These are phyloP conservation scores for Fimicolochytrium jonesii DNA, from an alignment of 192 early-diverging fungal species.

Conservation along the genomic window DNA sequence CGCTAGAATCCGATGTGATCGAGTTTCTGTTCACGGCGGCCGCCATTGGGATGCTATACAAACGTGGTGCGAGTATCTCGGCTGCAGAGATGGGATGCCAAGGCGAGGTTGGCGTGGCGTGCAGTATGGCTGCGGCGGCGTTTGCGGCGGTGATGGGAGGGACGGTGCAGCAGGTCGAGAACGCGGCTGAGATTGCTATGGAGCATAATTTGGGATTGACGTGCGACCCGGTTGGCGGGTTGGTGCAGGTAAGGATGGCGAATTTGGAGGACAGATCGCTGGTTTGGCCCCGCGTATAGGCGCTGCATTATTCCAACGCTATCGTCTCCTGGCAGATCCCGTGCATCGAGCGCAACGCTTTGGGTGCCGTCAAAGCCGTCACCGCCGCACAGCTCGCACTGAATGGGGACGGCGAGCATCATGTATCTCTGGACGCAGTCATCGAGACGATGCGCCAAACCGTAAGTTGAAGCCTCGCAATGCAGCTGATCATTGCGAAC, in stretches of 20 bases:
- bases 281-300: not conserved
- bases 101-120: constrained; percentile 96
- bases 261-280: not conserved
- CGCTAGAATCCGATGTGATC: constrained; percentile 61
- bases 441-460: constrained; percentile 92
- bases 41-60: constrained; percentile 96
- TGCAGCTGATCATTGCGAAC: not conserved
- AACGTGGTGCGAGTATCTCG: constrained; percentile 89
- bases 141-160: constrained; percentile 97
- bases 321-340: too few species aligned
- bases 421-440: constrained; percentile 89
- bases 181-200: constrained; percentile 97
- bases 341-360: constrained; percentile 92
- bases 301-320: not conserved
- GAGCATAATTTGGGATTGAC: constrained; percentile 42
- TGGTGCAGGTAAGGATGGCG: constrained; percentile 58
- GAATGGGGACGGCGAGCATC: constrained; percentile 85
- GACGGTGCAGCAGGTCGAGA: constrained; percentile 81
- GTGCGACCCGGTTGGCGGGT: constrained; percentile 79
- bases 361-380: constrained; percentile 93
- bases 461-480: constrained; percentile 8
- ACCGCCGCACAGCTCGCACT: constrained; percentile 93
- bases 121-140: constrained; percentile 92
- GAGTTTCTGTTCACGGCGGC: constrained; percentile 90
- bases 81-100: constrained; percentile 97